Evolutionary conservation across 257 asterid genomes (phyloP), one percentile per base, ranked within the genome.

Genomic region (Nicotiana tomentosiformis): DNA sequence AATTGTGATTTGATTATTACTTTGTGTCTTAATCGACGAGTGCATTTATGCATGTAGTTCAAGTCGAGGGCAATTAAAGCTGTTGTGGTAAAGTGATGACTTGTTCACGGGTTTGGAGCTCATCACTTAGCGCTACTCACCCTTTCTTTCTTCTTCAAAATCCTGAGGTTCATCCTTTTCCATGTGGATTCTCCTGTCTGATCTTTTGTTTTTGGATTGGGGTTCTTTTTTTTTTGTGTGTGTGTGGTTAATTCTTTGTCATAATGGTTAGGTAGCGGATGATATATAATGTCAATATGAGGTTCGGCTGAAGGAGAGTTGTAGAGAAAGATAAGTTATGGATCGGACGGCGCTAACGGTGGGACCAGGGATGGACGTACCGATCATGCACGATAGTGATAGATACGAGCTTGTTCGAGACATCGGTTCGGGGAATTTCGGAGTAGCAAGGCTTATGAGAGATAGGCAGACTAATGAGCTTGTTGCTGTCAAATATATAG

Each of bases 401-500:
- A 88, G 98, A 81, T 95, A 93, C 49, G 97, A 93, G 88, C 93
- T 95, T 57, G 98, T 95, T 78, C 88, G 84, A 88, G 98, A 92
- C 81, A 95, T 95, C 77, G 99, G 99, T 82, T 92, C 98, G 83
- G 98, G 98, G 53, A 95, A 95, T 84, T 95, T 95, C 68, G 98
- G 98, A 17, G 99, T 95, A 69, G 99, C 99, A 16, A 90, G 98
- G 82, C 90, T 93, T 9, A 93, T 95, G 99, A 89, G 98, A 81
- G 99, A 95, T 84, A 86, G 97, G 39, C 93, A 91, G 64, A 95
- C 93, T 5, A 90, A 90, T 37, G 93, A 95, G 82, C 98, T 95
- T 80, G 98, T 93, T 84, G 99, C 99, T 82, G 98, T 93, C 10
- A 95, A 95, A 95, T 95, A 95, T 78, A 95, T 95, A 87, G 99